phyloP scores from a whole-genome alignment of 2,329 filamentous ascomycete genomes.

The Graphiopsis chlorocephala region DNA sequence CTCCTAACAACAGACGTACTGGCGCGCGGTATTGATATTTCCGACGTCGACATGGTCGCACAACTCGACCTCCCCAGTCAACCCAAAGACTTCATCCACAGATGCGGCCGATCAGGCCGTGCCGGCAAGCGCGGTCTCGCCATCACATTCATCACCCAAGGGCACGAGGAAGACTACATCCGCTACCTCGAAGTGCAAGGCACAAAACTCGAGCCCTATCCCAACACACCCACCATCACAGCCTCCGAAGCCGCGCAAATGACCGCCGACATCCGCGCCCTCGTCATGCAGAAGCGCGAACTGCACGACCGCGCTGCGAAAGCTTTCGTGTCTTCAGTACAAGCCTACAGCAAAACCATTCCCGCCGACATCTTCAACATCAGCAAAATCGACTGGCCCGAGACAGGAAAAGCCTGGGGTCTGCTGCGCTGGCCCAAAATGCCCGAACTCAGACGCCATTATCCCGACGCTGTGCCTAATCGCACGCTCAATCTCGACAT shows the following conservation, averaged over 20 bases:
- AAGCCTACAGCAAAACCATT: slow-evolving; percentile 87
- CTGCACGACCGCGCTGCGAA: slow-evolving; percentile 85
- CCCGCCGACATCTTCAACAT: slow-evolving; percentile 88
- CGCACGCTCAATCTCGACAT: slow-evolving; percentile 40
- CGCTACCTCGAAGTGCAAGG: slow-evolving; percentile 63
- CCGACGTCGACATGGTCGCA: slow-evolving; percentile 84
- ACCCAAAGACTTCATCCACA: slow-evolving; percentile 75
- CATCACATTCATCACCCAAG: slow-evolving; percentile 79
- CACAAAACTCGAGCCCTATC: slow-evolving; percentile 32
- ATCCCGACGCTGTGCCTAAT: slow-evolving; percentile 38
- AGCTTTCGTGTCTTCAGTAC: slow-evolving; percentile 90
- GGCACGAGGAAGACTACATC: slow-evolving; percentile 85
- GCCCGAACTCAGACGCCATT: slow-evolving; percentile 66
- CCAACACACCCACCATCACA: slow-evolving; percentile 47
- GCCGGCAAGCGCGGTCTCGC: slow-evolving; percentile 73
- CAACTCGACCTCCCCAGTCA: slow-evolving; percentile 85
- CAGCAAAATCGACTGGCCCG: slow-evolving; percentile 77
- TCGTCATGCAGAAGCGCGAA: slow-evolving; percentile 60
- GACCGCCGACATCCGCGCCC: slow-evolving; percentile 60
- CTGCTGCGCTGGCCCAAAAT: slow-evolving; percentile 85
- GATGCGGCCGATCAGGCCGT: slow-evolving; percentile 62
- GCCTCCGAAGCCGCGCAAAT: slow-evolving; percentile 59
- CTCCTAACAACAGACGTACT: slow-evolving; percentile 92
- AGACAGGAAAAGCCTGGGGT: slow-evolving; percentile 79
- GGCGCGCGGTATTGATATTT: slow-evolving; percentile 86